Evolutionary conservation across 768 basidiomycete genomes (phyloP), one percentile per base, ranked within the genome.

Genomic region (Lactarius akahatsu): DNA sequence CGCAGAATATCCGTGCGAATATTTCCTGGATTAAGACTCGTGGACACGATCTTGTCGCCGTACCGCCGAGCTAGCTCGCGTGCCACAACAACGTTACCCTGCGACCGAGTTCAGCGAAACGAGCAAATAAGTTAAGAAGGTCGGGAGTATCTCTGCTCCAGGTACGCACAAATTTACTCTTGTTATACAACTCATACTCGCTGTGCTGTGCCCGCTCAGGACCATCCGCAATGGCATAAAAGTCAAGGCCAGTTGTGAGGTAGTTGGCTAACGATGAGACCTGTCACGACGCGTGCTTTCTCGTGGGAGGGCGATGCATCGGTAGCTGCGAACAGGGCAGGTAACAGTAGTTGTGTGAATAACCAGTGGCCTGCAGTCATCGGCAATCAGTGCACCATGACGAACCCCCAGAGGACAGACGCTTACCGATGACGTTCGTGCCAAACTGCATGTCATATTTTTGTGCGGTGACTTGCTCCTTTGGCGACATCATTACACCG

Each of bases 361-460:
- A 84, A 81, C 71, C 81, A 86, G 71, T 85, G 89, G 3, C 88
- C 86, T 85, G 66, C 38, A 18, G 47, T 13, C 13, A 8, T 28
- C 9, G 1, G 7, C 32, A 50, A 64, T 38, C 23, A 50, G 43
- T 28, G 34, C 34, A 34, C 34, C 34, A 8, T 18, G 11, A 58
- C 2, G 15, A 58, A 40, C n/a, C 2, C 20, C 28, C 20, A 30
- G 20, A 16, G 26, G 10, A 20, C 30, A 13, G 50, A 34, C 36
- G 61, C 74, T 30, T 64, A 80, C 83, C 84, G 10, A 85, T 67
- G 34, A 83, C 82, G 67, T 86, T 86, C 3, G 81, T 83, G 18
- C 83, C 85, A 62, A 85, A 87, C 61, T 83, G 81, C 26, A 83
- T 70, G 69, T 86, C 86, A 64, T 82, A 85, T 5, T 83, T 83